Conservation (phyloP, 2,329 filamentous ascomycete species). For the Cordyceps javanica region DNA sequence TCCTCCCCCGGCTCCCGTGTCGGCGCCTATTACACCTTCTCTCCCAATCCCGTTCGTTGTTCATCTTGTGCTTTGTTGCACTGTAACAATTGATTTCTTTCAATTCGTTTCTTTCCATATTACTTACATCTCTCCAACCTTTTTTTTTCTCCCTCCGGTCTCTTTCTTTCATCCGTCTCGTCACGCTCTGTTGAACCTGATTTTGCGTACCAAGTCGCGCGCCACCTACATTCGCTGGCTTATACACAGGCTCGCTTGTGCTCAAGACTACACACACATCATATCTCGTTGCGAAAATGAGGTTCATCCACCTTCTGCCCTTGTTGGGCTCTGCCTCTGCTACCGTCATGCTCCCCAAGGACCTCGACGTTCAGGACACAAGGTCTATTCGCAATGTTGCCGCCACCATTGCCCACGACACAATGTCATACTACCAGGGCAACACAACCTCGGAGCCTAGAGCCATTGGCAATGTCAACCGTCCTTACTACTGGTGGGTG, state of each 20-base stretch:
- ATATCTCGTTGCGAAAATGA: conserved; percentile 17
- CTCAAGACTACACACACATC: background rate
- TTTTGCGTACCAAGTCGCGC: background rate
- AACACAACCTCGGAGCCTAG: conserved; percentile 35
- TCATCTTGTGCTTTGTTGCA: background rate
- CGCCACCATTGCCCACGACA: conserved; percentile 51
- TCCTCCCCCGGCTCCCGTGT: background rate
- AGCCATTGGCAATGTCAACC: conserved; percentile 55
- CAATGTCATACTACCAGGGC: conserved; percentile 60
- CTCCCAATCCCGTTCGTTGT: background rate
- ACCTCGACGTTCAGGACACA: conserved; percentile 37
- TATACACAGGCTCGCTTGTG: background rate
- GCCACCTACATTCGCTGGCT: background rate
- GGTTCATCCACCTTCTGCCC: conserved; percentile 14
- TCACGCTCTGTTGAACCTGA: background rate
- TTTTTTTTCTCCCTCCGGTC: background rate
- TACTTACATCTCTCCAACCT: background rate
- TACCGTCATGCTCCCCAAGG: conserved; percentile 27
- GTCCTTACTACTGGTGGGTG: conserved; percentile 66
- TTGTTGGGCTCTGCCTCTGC: conserved; percentile 17
- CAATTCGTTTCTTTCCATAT: background rate
- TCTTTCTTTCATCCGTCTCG: background rate
- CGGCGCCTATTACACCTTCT: conserved; percentile 9
- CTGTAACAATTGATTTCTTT: background rate
- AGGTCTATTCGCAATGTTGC: conserved; percentile 58